Percentiles rank a stretch among this genome's conserved stretches.
Evolutionary conservation across 257 asterid genomes (phyloP).

Genomic region (Datura wrightii): DNA sequence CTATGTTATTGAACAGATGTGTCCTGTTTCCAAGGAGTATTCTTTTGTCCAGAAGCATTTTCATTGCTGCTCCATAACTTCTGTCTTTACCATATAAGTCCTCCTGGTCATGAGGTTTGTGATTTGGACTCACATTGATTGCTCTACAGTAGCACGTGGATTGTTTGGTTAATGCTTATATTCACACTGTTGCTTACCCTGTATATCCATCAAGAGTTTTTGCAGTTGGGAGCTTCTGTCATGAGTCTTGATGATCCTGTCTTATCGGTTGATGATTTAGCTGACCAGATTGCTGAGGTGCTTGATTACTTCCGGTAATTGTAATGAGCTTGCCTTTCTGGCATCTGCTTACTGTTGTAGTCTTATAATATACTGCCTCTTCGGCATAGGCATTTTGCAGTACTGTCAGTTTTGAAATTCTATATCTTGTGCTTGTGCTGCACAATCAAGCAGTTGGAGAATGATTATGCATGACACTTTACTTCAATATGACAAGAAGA

Average conservation of each 20-base stretch:
- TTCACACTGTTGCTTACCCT: constrained; percentile 35
- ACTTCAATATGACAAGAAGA: neutral
- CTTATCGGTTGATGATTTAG: constrained; percentile 56
- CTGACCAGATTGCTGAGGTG: constrained; percentile 57
- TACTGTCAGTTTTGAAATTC: neutral
- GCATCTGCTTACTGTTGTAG: constrained; percentile 7
- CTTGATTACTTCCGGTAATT: constrained; percentile 59
- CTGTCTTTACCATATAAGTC: constrained; percentile 60
- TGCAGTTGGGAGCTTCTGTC: constrained; percentile 57
- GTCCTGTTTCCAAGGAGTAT: constrained; percentile 65
- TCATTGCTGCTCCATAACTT: constrained; percentile 60
- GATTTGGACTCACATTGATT: constrained; percentile 20
- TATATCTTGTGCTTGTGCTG: neutral
- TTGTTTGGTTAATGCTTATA: constrained; percentile 27
- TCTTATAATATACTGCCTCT: constrained; percentile 8
- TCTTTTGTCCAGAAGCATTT: constrained; percentile 58
- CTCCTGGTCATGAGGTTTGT: constrained; percentile 64
- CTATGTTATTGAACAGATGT: constrained; percentile 50
- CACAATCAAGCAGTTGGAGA: neutral
- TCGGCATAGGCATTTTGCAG: neutral
- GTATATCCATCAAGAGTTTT: constrained; percentile 37
- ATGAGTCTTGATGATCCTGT: constrained; percentile 45
- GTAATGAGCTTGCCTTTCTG: neutral
- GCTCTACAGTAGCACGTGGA: neutral
- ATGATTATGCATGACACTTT: neutral